phyloP scores from a whole-genome alignment of 805 yeast species.

The Kodamaea sagamina region DNA sequence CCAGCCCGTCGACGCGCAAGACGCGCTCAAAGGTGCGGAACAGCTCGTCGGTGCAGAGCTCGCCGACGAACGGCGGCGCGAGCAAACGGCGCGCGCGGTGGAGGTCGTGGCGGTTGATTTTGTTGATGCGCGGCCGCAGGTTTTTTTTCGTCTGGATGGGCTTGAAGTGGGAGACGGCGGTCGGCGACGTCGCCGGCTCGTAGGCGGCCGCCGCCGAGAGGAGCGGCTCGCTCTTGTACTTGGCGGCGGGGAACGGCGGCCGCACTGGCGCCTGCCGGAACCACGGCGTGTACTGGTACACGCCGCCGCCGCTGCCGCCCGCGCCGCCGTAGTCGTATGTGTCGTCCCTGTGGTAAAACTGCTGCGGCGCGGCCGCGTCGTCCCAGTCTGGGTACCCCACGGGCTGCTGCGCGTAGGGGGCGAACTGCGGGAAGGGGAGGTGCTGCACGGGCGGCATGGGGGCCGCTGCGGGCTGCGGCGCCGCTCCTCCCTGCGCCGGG shows the following conservation, averaged over 20 bases:
- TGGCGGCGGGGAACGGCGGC: constrained; percentile 7
- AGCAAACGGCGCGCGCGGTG: neutral
- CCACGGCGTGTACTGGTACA: constrained; percentile 9
- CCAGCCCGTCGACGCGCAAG: constrained; percentile 20
- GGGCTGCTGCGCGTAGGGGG: constrained; percentile 2
- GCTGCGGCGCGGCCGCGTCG: constrained; percentile 5
- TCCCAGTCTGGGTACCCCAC: constrained; percentile 10
- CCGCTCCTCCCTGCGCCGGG: constrained; percentile 1
- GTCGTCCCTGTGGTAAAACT: constrained; percentile 6
- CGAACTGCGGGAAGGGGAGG: constrained; percentile 1
- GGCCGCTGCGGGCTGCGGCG: neutral
- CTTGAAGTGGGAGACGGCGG: constrained; percentile 24
- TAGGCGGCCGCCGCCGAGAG: constrained; percentile 4
- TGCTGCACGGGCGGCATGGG: constrained; percentile 2
- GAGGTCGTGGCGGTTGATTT: constrained; percentile 23
- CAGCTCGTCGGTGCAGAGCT: constrained; percentile 26
- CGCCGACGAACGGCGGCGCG: constrained; percentile 18
- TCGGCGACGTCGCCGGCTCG: constrained; percentile 5
- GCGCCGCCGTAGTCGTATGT: constrained; percentile 8
- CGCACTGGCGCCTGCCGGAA: neutral
- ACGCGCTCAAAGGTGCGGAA: constrained; percentile 25
- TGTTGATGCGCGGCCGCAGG: constrained; percentile 39
- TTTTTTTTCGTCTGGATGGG: constrained; percentile 41
- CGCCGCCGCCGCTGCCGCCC: too few species aligned
- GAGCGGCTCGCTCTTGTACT: constrained; percentile 15